phyloP scores from a whole-genome alignment of 1,284 basidiomycete species.

The Ceraceosorus guamensis region DNA sequence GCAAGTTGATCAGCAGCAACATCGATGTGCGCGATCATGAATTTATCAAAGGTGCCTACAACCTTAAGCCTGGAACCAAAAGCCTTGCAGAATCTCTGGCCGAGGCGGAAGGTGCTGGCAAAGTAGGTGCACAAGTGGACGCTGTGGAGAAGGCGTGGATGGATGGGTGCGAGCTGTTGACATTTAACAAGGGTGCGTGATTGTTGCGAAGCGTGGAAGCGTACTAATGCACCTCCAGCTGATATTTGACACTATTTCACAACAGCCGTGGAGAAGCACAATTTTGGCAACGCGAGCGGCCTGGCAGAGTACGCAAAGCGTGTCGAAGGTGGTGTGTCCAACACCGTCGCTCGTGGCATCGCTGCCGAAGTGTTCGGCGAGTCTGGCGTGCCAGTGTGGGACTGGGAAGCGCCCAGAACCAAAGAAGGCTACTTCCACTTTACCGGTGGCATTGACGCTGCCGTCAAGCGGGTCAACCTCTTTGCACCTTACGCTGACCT shows the following conservation, averaged over 20 bases:
- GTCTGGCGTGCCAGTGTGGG: conserved; percentile 62
- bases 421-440: conserved; percentile 88
- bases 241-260: conserved; percentile 7
- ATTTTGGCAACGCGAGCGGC: conserved; percentile 49
- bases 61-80: conserved; percentile 31
- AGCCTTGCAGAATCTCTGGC: conserved; percentile 42
- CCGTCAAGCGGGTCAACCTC: conserved; percentile 70
- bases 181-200: conserved; percentile 71
- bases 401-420: conserved; percentile 86
- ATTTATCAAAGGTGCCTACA: conserved; percentile 47
- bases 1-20: conserved; percentile 73
- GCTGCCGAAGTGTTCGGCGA: conserved; percentile 66
- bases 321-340: conserved; percentile 60
- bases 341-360: conserved; percentile 63
- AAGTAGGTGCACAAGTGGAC: conserved; percentile 34
- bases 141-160: conserved; percentile 45
- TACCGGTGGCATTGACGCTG: conserved; percentile 72
- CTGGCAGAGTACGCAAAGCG: conserved; percentile 51
- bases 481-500: conserved; percentile 57
- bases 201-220: no score
- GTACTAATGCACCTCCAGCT: conserved; percentile 12
- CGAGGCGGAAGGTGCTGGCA: conserved; percentile 33
- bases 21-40: conserved; percentile 66
- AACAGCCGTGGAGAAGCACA: conserved; percentile 55
- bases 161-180: conserved; percentile 53